A percentile compares a stretch with the other conserved stretches of the same genome.
These are phyloP conservation scores for Plantago ovata DNA, from an alignment of 257 asterid species.

Conservation along the genomic window DNA sequence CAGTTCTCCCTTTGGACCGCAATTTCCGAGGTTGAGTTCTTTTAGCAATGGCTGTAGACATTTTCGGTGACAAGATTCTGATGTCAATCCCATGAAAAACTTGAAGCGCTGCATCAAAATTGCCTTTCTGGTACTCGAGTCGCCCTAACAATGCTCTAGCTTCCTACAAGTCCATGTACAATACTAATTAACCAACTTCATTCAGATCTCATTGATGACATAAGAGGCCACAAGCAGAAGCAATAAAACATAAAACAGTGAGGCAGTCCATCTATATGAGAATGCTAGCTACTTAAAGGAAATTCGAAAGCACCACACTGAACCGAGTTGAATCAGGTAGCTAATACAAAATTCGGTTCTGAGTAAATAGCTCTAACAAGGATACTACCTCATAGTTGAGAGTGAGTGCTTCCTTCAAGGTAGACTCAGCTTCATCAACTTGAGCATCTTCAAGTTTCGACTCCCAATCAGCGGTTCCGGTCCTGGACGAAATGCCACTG, in stretches of 20 bases:
- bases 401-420: conserved; percentile 88
- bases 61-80: conserved; percentile 55
- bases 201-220: neutral
- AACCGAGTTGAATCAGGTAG: no score
- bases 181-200: neutral
- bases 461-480: conserved; percentile 71
- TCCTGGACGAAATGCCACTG: conserved; percentile 78
- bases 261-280: no score
- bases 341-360: no score
- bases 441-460: conserved; percentile 86
- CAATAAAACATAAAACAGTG: no score
- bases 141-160: conserved; percentile 94
- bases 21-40: conserved; percentile 51
- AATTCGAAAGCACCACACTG: no score
- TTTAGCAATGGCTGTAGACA: conserved; percentile 66
- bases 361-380: neutral
- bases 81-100: conserved; percentile 92
- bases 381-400: conserved; percentile 72
- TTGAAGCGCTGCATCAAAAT: conserved; percentile 92
- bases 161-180: conserved; percentile 45
- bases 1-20: conserved; percentile 38
- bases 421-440: conserved; percentile 94
- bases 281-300: no score
- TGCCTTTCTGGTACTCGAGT: conserved; percentile 90
- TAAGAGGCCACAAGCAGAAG: neutral